phyloP scores from a whole-genome alignment of 2,329 filamentous ascomycete species.

The Chalaropsis thielavioides region DNA sequence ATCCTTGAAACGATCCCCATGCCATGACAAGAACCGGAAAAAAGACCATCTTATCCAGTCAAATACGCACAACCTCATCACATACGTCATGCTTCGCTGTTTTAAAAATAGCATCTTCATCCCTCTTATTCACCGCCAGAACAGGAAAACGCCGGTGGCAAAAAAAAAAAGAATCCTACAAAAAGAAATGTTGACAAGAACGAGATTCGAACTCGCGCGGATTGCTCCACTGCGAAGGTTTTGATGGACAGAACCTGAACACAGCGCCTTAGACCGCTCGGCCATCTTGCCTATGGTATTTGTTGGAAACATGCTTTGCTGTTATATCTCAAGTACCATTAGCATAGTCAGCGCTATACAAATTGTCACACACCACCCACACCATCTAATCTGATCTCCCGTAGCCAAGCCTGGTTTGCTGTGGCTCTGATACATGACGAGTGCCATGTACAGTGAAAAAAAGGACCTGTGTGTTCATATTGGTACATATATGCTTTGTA shows the following conservation, averaged over 20 bases:
- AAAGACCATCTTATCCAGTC: too few species aligned
- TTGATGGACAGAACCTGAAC: neutral
- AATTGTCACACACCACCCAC: neutral
- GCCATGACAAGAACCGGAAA: too few species aligned
- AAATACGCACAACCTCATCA: neutral
- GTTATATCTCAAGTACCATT: neutral
- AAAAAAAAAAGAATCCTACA: neutral
- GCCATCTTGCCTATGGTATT: slow-evolving; percentile 8
- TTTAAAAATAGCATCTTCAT: neutral
- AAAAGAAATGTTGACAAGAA: slow-evolving; percentile 9
- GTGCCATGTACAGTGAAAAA: too few species aligned
- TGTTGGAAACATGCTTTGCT: neutral
- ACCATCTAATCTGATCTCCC: neutral
- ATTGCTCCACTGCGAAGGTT: slow-evolving; percentile 10
- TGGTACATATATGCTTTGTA: too few species aligned
- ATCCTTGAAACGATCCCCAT: too few species aligned
- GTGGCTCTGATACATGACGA: too few species aligned
- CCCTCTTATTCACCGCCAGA: neutral
- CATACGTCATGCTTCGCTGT: neutral
- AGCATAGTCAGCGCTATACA: too few species aligned
- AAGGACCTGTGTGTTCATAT: too few species aligned
- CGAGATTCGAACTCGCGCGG: slow-evolving; percentile 13
- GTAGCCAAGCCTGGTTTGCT: neutral
- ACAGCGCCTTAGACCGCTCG: slow-evolving; percentile 14
- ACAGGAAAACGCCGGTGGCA: neutral